Evolutionary conservation across 768 basidiomycete genomes (phyloP).

Genomic region (Lactifluus volemus): DNA sequence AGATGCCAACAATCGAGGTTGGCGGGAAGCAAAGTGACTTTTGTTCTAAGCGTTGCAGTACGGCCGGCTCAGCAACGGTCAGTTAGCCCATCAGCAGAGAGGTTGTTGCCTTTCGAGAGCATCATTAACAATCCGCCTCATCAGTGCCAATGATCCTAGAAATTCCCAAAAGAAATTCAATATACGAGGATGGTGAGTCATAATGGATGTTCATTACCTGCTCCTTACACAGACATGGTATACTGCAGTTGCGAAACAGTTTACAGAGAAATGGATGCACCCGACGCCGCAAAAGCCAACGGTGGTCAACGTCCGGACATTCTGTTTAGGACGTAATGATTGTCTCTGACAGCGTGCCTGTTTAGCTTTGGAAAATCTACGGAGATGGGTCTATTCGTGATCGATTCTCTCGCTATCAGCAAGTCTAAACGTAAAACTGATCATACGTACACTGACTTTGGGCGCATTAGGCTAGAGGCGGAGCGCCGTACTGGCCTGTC

Average conservation of each 20-base stretch:
- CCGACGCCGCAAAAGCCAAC: constrained; percentile 10
- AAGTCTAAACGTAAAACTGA: not conserved
- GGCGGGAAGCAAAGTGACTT: constrained; percentile 22
- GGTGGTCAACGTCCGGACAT: constrained; percentile 14
- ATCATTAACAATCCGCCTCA: not conserved
- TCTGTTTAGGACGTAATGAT: not conserved
- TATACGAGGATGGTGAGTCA: constrained; percentile 12
- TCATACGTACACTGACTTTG: not conserved
- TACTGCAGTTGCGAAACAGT: constrained; percentile 19
- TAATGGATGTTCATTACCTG: not conserved
- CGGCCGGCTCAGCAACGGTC: constrained; percentile 1
- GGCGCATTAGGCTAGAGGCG: constrained; percentile 11
- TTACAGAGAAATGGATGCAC: constrained; percentile 21
- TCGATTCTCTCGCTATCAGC: constrained; percentile 22
- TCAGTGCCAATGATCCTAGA: constrained; percentile 16
- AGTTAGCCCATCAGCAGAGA: not conserved
- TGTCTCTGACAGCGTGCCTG: not conserved
- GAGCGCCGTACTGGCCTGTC: constrained; percentile 5
- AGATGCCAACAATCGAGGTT: constrained; percentile 17
- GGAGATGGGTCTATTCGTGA: constrained; percentile 8
- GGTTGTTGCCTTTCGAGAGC: not conserved
- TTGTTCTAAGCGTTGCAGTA: constrained; percentile 21
- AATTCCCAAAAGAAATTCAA: constrained; percentile 2
- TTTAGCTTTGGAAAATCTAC: constrained; percentile 23
- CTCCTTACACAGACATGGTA: not conserved